Evolutionary conservation across 345 rosid species (phyloP), one percentile per base, ranked within the genome.

Genomic region (Cochlearia excelsa): DNA sequence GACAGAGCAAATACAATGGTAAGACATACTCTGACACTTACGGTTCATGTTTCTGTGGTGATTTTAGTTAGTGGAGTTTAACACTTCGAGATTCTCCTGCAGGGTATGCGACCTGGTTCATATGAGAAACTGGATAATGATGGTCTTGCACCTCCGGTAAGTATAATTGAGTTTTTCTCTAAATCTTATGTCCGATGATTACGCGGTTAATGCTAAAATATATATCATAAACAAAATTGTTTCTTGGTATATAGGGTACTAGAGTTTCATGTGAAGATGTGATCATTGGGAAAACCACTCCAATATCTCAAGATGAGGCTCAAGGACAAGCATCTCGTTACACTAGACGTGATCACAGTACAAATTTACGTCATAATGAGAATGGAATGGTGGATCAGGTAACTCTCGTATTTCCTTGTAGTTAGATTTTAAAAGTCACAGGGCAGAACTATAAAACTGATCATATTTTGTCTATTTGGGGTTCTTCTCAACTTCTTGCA

Each of bases 51-150:
- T 10, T 9, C 40, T 41, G 51, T 53, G 46, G 9, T 50, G 54
- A 62, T n/a, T 31, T 31, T 47, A 50, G 51, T 54, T 33, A 58
- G 41, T 64, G 57, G 34, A 54, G 52, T 59, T 57, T 33, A 43
- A 54, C 47, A 69, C 53, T 61, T 26, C 3, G 42, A n/a, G 50
- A 56, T 74, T 35, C 27, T 61, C 59, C 70, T 72, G 27, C 79
- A 92, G 97, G 98, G 97, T 62, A 88, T 89, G 99, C 85, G 91
- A 47, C 97, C 88, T 82, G 99, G 99, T 59, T 92, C 99, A 35
- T 92, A 92, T 57, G 97, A 92, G 53, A 92, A 92, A 67, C 69
- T 92, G 78, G 98, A 92, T 45, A 95, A 92, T 68, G 98, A 92
- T 83, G 98, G 98, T 73, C 95, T 92, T 66, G 98, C 93, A 28